Base-by-base conservation (phyloP, 352 stramenopile species). In the Pilasporangium apinafurcum region DNA sequence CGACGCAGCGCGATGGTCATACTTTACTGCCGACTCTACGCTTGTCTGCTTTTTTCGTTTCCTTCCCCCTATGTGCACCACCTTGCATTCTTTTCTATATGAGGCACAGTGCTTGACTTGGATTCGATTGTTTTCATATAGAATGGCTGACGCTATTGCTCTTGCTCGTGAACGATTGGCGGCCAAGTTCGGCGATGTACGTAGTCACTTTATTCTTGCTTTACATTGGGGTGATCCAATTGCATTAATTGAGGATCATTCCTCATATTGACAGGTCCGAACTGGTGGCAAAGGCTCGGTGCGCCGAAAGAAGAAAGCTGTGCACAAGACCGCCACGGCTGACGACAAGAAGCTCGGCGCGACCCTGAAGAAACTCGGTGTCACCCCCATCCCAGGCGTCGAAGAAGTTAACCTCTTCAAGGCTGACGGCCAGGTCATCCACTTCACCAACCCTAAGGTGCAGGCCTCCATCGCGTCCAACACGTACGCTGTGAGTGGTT, bases 381-480 rank as follows among this genome's bases (percentile, higher is more conserved):
- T 98, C 50, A 99, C 94, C 32, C 96, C 93, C 65, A 99, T 99
- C 62, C 95, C 95, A 21, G 96, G 89, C 49, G 97, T 99, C 45
- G 96, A 99, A 68, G 96, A 99, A 68, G 96, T 99, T 34, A 99
- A 99, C 75, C 91, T 99, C 58, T 99, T 99, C 86, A 98, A 98
- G 82, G 89, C 97, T 7, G 96, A 99, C 51, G 95, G 96, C 59
- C 96, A 98, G 60, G 95, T 99, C 16, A 98, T 99, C 68, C 96
- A 99, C 69, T 99, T 99, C 62, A 73, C 89, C 43, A 89, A 83
- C 61, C 96, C 96, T 29, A 99, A 99, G 85, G 95, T 99, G 35
- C 95, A 99, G 71, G 95, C 95, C 38, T 96, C 94, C 30, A 98
- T 99, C 65, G 69, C 77, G 22, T 94, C 96, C 53, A 99, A 99